Base-by-base conservation (phyloP, 2,329 filamentous ascomycete genomes). In the Apiospora arundinis region DNA sequence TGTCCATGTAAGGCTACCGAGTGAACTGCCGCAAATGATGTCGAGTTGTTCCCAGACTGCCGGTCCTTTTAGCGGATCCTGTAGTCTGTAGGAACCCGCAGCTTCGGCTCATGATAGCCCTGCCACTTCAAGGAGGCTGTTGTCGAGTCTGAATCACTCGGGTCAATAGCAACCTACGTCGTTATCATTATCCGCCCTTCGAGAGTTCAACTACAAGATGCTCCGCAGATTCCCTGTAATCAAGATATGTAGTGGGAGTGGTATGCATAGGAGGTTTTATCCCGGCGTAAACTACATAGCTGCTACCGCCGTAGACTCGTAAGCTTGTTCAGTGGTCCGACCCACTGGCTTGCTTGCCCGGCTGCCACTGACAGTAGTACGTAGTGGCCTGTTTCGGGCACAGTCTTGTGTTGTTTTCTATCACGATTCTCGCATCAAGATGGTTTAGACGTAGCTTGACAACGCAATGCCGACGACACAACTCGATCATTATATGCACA, bases 281-380 rank as follows among this genome's bases (percentile, higher is more conserved):
- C 56, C 56, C 56, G 56, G 56, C 21, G 18, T 63, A 63, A 37
- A 60, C 28, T 16, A 18, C 49, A 32, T 6, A 32, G 3, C 11
- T 52, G 25, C 16, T 37, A 63, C 56, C 18, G 28, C 28, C 7
- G 52, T 63, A 40, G 32, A 63, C 56, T 63, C 56, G 66, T 37
- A 68, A 68, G 66, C 42, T 68, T 48, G 66, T 68, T 68, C 66
- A 68, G 66, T 68, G 66, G 66, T 44, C 66, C 66, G 66, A 48
- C 44, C 66, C 66, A 68, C 66, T 48, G 32, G 66, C 66, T 32
- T 45, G 42, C 42, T 32, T 32, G 66, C 32, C 12, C 28, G 52
- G 52, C 9, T 37, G 52, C 28, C 32, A 37, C 25, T 37, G 32
- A 32, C 32, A 16, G 49, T 32, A 60, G 52, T 63, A 9, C 28